Evolutionary conservation across 2,329 filamentous ascomycete species (phyloP).

Genomic region (Clonostachys solani): DNA sequence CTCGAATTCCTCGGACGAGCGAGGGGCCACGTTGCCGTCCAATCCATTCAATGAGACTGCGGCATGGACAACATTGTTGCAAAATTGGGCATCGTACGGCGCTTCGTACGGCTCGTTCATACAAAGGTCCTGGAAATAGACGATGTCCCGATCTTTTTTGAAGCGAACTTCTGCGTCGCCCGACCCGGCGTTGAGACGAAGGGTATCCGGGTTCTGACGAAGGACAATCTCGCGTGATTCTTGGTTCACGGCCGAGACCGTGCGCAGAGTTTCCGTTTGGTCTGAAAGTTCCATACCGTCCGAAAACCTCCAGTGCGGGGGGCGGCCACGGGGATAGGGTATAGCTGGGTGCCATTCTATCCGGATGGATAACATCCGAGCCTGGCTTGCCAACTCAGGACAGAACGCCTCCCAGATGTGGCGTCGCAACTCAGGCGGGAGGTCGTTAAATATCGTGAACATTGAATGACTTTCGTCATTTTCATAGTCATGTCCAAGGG

Average conservation of each 20-base stretch:
- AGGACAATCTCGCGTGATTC: not conserved
- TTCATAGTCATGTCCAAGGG: too few relatives aligned
- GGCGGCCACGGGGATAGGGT: too few relatives aligned
- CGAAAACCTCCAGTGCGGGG: not conserved
- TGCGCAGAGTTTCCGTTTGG: not conserved
- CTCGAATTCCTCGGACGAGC: too few relatives aligned
- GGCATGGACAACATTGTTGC: not conserved
- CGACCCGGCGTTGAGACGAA: not conserved
- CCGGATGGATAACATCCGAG: not conserved
- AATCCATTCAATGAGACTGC: not conserved
- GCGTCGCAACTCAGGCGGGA: conserved; percentile 25
- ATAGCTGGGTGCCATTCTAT: too few relatives aligned
- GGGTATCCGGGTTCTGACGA: not conserved
- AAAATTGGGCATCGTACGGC: not conserved
- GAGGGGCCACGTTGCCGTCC: not conserved
- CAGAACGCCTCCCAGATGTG: conserved; percentile 26
- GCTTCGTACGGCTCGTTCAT: too few relatives aligned
- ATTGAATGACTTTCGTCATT: conserved; percentile 9
- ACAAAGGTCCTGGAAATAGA: not conserved
- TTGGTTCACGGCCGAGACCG: not conserved
- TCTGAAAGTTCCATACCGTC: not conserved
- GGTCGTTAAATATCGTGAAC: not conserved
- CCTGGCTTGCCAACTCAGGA: conserved; percentile 12
- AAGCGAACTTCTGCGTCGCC: not conserved
- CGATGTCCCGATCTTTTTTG: not conserved